Evolutionary conservation across 179 eudicot species (phyloP), one percentile per base, ranked within the genome.

Genomic region (Pouteria campechiana): DNA sequence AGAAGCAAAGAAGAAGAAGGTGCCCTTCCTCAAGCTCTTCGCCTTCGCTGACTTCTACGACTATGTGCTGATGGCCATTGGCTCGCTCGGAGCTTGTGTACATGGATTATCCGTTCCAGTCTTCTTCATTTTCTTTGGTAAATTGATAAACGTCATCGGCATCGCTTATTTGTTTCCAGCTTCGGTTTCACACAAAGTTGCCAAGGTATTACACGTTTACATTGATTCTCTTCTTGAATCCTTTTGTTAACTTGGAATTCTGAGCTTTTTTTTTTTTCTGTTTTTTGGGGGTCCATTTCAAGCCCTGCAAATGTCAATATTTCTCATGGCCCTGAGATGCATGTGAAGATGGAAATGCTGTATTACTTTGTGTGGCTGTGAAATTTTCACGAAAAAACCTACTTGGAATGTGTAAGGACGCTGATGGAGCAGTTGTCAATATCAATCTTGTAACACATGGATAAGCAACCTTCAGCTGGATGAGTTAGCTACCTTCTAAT

Each of bases 61-160:
- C 43, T 74, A 57, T 45, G 42, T 81, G 0, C 54, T 89, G 3
- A 89, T 89, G 97, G 34, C 81, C 25, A 1, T 78, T 10, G 97
- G 97, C 28, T 82, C 93, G 0, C 36, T 89, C 7, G 72, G 80
- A 0, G 80, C 76, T 0, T 61, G 70, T 37, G 31, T 74, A 7
- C 97, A 89, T 44, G 97, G 97, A 5, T 93, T 77, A 17, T 85
- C 95, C 1, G 93, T 89, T 1, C 97, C 97, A 1, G 86, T 89
- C 33, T 89, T 89, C 83, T 89, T 89, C 43, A 78, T 89, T n/a
- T 89, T 81, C 73, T 89, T 89, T 28, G 97, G 97, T 7, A 85
- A 89, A 23, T 24, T 89, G 17, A 89, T 89, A 7, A 72, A 89
- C 32, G 65, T 85, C 21, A 75, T 85, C 23, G 97, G 97, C 21